A percentile compares a stretch with the other conserved stretches of the same genome.
phyloP scores from a whole-genome alignment of 2,329 filamentous ascomycete species.

The Colletotrichum tabaci region DNA sequence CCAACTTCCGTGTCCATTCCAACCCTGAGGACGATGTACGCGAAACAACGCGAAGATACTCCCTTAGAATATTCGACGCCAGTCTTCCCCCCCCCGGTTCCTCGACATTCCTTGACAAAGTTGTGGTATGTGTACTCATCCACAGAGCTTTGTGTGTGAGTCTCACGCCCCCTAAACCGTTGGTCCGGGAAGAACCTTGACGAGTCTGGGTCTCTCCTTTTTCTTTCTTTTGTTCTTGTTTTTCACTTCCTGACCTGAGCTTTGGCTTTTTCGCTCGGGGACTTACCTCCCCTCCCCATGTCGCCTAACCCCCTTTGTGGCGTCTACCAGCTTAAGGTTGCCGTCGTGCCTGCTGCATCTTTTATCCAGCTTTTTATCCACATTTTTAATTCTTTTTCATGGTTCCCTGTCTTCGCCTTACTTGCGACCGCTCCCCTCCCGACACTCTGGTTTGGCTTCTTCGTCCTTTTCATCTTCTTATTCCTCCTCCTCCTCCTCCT shows the following conservation, averaged over 20 bases:
- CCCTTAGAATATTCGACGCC: too few relatives aligned
- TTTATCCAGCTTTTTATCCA: background rate
- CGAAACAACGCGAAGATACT: too few relatives aligned
- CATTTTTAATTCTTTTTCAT: background rate
- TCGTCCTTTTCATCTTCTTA: background rate
- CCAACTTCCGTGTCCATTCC: too few relatives aligned
- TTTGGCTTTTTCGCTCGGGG: slow-evolving; percentile 18
- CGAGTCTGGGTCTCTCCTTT: background rate
- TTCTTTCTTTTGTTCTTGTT: background rate
- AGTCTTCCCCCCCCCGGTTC: too few relatives aligned
- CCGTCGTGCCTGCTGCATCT: background rate
- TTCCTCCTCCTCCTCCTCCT: background rate
- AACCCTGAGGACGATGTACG: too few relatives aligned
- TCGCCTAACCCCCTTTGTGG: slow-evolving; percentile 3
- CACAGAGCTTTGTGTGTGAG: background rate
- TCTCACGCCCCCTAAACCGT: slow-evolving; percentile 19
- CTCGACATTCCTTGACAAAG: too few relatives aligned
- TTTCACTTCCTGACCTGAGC: background rate
- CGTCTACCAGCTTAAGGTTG: background rate
- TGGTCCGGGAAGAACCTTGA: slow-evolving; percentile 32
- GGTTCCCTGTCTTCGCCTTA: slow-evolving; percentile 4
- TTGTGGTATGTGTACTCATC: background rate
- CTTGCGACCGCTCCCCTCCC: slow-evolving; percentile 15
- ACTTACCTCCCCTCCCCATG: background rate
- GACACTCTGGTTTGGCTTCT: slow-evolving; percentile 1